Conservation (phyloP, 192 early-diverging fungal genomes). For the Phlyctochytrium bullatum region DNA sequence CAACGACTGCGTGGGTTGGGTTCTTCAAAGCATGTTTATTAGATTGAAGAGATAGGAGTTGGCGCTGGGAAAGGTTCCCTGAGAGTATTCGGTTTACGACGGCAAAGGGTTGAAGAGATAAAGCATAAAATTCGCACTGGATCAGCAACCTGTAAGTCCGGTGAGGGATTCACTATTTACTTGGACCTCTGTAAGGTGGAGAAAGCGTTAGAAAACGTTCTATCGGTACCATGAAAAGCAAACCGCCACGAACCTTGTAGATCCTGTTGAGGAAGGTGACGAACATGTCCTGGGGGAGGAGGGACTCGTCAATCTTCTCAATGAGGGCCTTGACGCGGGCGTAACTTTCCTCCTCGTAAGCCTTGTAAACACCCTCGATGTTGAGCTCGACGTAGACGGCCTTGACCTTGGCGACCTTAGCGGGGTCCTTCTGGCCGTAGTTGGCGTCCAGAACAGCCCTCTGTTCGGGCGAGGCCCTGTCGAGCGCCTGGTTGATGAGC, state of each 20-base stretch:
- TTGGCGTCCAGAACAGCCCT: conserved; percentile 80
- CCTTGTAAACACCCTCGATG: conserved; percentile 74
- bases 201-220: too few relatives aligned
- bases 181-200: neutral
- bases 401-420: conserved; percentile 79
- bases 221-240: too few relatives aligned
- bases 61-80: too few relatives aligned
- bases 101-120: too few relatives aligned
- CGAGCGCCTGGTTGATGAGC: conserved; percentile 92
- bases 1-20: too few relatives aligned
- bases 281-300: conserved; percentile 82
- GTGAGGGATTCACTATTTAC: too few relatives aligned
- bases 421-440: conserved; percentile 86
- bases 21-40: too few relatives aligned
- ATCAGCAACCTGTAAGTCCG: too few relatives aligned
- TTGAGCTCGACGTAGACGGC: conserved; percentile 75
- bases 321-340: conserved; percentile 71
- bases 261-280: conserved; percentile 90
- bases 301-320: conserved; percentile 73
- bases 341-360: conserved; percentile 89
- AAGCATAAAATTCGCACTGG: too few relatives aligned
- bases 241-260: conserved; percentile 74
- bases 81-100: too few relatives aligned
- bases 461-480: conserved; percentile 75
- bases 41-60: too few relatives aligned